These are phyloP conservation scores for Nothophytophthora sp. DNA, from an alignment of 352 stramenopile genomes.

Conservation along the genomic window DNA sequence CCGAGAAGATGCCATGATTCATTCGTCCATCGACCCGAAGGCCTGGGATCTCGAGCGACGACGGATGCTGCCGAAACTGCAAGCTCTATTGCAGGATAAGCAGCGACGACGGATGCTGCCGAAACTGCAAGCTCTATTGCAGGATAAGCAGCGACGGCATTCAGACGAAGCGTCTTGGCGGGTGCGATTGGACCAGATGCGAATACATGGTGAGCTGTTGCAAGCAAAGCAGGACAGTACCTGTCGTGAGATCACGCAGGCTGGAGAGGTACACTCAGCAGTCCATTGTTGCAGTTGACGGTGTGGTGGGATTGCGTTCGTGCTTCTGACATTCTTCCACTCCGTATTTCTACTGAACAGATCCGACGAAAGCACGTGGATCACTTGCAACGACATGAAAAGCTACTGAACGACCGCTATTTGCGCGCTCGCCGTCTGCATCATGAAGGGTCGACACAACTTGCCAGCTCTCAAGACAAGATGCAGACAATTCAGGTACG, in stretches of 20 bases:
- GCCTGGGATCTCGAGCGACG: slow-evolving; percentile 40
- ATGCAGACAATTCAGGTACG: slow-evolving; percentile 23
- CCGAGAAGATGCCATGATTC: slow-evolving; percentile 36
- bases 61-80: slow-evolving; percentile 41
- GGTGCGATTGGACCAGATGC: slow-evolving; percentile 29
- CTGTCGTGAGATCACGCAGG: slow-evolving; percentile 16
- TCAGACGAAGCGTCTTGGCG: slow-evolving; percentile 35
- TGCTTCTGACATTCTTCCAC: too few species aligned
- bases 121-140: slow-evolving; percentile 27
- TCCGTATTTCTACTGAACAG: too few species aligned
- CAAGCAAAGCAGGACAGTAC: slow-evolving; percentile 9
- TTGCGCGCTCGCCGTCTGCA: slow-evolving; percentile 25
- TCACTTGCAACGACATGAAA: slow-evolving; percentile 35
- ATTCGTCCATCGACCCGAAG: slow-evolving; percentile 35
- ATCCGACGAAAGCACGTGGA: slow-evolving; percentile 18
- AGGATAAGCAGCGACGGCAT: slow-evolving; percentile 17
- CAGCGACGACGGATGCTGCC: slow-evolving; percentile 7
- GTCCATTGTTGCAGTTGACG: slow-evolving; percentile 2
- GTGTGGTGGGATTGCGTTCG: not conserved
- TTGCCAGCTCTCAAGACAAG: slow-evolving; percentile 9
- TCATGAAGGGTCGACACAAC: slow-evolving; percentile 22
- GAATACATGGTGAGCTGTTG: slow-evolving; percentile 22
- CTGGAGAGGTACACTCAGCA: slow-evolving; percentile 32
- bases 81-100: slow-evolving; percentile 22
- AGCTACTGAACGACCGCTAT: slow-evolving; percentile 34